Evolutionary conservation across 2,329 filamentous ascomycete species (phyloP), one percentile per base, ranked within the genome.

Genomic region (Xylariaceae sp.): DNA sequence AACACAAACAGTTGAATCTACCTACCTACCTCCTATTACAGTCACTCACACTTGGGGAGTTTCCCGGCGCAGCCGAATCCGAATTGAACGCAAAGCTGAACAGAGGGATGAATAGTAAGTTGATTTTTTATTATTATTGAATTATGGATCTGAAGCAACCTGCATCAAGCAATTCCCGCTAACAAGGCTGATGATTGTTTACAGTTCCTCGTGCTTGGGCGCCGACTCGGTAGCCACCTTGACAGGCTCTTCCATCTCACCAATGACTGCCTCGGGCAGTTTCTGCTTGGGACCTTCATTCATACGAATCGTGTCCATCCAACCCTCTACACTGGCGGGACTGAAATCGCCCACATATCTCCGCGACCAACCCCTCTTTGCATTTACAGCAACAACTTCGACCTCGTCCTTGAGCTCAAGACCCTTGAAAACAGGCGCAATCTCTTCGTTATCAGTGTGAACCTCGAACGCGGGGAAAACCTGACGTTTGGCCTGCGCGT

Each of bases 281-380:
- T 87, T 89, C 68, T 86, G 81, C 80, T 93, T 97, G 60, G 82
- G 77, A 2, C 90, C 89, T 71, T 97, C 93, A 55, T 92, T 90
- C 80, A 99, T 82, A 44, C 91, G 87, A 63, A 97, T 91, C n/a
- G 84, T 82, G 69, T 99, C 94, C 60, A 99, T 84, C 91, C 93
- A 99, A 62, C 78, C 77, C 76, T 96, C 90, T 35, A 99, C 77
- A 30, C 81, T 82, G 56, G 82, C 78, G 23, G 80, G 71, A 57
- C 82, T 83, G 50, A 85, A 86, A 49, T 82, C 77, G 2, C 82
- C 84, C 52, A 83, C 76, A 72, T 90, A 94, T 59, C 82, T 83
- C 68, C 88, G 88, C 84, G 87, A 95, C 94, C 94, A 99, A 48
- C 83, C 82, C 56, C 92, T 86, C 69, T 92, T 91, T 37, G 84